A percentile compares a stretch with the other conserved stretches of the same genome.
phyloP scores from a whole-genome alignment of 495 filamentous ascomycete genomes.

The Darksidea phi region DNA sequence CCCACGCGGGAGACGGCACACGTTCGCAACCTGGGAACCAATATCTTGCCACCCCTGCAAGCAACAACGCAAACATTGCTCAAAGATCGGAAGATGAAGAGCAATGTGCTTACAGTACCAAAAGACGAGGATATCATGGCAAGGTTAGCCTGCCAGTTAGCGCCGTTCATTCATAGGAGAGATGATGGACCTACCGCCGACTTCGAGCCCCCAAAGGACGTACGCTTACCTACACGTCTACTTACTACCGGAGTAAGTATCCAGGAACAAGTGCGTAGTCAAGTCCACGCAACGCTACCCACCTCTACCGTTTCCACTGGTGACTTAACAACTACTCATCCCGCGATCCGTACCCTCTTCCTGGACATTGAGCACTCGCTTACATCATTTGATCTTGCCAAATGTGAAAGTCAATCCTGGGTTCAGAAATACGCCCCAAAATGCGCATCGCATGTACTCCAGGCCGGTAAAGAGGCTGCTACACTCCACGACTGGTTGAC shows the following conservation, averaged over 20 bases:
- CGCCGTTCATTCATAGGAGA: background rate
- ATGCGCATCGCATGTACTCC: conserved; percentile 69
- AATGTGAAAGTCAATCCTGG: conserved; percentile 76
- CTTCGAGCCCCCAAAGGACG: conserved; percentile 3
- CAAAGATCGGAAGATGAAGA: conserved; percentile 31
- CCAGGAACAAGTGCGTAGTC: conserved; percentile 11
- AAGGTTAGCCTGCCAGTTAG: conserved; percentile 14
- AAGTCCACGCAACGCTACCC: conserved; percentile 18
- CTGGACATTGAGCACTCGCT: conserved; percentile 57
- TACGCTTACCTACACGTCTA: conserved; percentile 36
- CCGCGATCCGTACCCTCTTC: conserved; percentile 61
- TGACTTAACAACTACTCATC: conserved; percentile 43
- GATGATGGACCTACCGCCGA: background rate
- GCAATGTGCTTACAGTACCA: conserved; percentile 18
- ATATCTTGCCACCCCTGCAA: too few relatives aligned
- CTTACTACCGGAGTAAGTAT: conserved; percentile 40
- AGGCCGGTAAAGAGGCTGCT: conserved; percentile 66
- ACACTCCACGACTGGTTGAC: conserved; percentile 84
- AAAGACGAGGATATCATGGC: conserved; percentile 28
- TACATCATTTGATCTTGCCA: conserved; percentile 76
- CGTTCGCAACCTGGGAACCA: conserved; percentile 35
- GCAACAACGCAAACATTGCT: background rate
- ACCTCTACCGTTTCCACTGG: conserved; percentile 8
- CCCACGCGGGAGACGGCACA: conserved; percentile 37
- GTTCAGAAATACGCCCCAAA: conserved; percentile 81